Percentiles rank a stretch among this genome's conserved stretches.
Evolutionary conservation across 768 basidiomycete species (phyloP).

Genomic region (Kwoniella botswanensis): DNA sequence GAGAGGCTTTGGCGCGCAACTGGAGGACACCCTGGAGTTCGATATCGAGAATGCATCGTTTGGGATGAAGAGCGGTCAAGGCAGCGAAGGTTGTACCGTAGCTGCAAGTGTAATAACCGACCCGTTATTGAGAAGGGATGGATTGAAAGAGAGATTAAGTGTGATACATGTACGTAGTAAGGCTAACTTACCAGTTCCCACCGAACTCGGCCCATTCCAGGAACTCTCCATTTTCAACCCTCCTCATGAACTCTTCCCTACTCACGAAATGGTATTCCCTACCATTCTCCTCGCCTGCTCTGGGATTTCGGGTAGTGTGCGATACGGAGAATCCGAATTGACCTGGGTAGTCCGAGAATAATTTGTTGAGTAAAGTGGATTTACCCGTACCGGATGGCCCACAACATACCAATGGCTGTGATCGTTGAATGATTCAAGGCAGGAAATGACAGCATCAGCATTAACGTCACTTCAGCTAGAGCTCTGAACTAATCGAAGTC

Average conservation of each 20-base stretch:
- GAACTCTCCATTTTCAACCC: conserved; percentile 75
- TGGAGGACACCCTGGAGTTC: conserved; percentile 96
- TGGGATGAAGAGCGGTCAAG: conserved; percentile 72
- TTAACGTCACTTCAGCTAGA: too few relatives aligned
- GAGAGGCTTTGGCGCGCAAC: conserved; percentile 71
- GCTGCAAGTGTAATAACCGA: conserved; percentile 25
- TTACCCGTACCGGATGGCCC: conserved; percentile 95
- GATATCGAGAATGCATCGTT: conserved; percentile 91
- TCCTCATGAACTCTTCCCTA: conserved; percentile 70
- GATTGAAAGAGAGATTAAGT: background rate
- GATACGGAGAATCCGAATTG: conserved; percentile 93
- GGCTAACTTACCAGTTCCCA: conserved; percentile 66
- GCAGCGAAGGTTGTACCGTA: conserved; percentile 91
- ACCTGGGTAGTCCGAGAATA: conserved; percentile 80
- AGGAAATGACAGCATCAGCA: too few relatives aligned
- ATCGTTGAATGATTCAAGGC: background rate
- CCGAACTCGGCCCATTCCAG: conserved; percentile 95
- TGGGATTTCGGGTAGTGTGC: conserved; percentile 86
- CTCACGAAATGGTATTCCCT: conserved; percentile 85
- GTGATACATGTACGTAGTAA: background rate
- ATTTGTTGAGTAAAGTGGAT: conserved; percentile 80
- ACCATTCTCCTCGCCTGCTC: conserved; percentile 80
- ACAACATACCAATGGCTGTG: conserved; percentile 78
- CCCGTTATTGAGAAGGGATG: background rate
- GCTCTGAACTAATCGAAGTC: too few relatives aligned